These are phyloP conservation scores for Xylaria bambusicola DNA, from an alignment of 495 filamentous ascomycete genomes.

Conservation along the genomic window DNA sequence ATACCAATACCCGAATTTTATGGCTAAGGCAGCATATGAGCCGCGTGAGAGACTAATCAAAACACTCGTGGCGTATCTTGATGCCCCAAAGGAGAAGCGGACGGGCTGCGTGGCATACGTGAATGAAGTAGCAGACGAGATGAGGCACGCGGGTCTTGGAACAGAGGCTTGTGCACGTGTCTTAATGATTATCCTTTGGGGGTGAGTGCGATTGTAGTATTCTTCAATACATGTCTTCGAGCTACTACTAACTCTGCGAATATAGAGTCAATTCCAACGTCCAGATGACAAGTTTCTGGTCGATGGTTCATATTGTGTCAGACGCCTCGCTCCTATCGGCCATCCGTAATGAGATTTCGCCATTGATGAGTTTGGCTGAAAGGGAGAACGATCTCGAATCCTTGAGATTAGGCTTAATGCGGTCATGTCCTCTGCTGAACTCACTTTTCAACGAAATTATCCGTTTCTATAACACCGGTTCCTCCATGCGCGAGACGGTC, in stretches of 20 bases:
- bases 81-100: background rate
- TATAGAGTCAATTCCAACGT: background rate
- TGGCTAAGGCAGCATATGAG: background rate
- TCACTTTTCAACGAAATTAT: background rate
- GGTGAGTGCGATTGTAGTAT: background rate
- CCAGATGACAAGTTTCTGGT: background rate
- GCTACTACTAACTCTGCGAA: background rate
- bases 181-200: constrained; percentile 2
- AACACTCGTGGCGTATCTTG: background rate
- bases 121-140: constrained; percentile 2
- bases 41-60: background rate
- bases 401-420: background rate
- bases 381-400: background rate
- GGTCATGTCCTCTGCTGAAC: background rate
- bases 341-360: background rate
- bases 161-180: background rate
- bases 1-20: background rate
- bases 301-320: background rate
- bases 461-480: background rate
- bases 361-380: background rate
- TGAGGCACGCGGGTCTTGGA: constrained; percentile 1
- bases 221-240: background rate
- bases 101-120: background rate
- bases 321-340: background rate
- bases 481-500: background rate